Evolutionary conservation across 345 rosid genomes (phyloP).

Genomic region (Toxicodendron radicans): DNA sequence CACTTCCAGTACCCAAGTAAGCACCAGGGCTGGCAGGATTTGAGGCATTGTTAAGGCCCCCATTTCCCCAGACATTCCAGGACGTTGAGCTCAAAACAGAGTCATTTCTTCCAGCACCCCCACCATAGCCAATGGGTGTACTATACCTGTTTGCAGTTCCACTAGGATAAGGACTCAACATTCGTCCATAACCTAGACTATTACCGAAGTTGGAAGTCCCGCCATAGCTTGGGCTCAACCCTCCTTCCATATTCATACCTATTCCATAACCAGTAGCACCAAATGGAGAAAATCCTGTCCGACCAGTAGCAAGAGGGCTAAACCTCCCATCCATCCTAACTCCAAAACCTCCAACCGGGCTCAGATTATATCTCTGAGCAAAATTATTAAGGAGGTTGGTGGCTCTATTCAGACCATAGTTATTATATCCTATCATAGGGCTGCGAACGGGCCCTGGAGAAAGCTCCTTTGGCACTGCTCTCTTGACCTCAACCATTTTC

Average conservation of each 20-base stretch:
- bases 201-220: constrained; percentile 59
- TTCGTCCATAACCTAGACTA: constrained; percentile 64
- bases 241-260: constrained; percentile 69
- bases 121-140: constrained; percentile 67
- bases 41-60: constrained; percentile 41
- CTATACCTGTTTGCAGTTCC: constrained; percentile 62
- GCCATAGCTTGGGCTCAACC: constrained; percentile 57
- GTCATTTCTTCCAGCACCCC: constrained; percentile 51
- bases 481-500: constrained; percentile 97
- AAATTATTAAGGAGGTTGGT: constrained; percentile 68
- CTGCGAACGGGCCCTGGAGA: constrained; percentile 68
- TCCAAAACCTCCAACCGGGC: constrained; percentile 54
- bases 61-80: constrained; percentile 85
- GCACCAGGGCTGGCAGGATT: constrained; percentile 48
- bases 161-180: constrained; percentile 53
- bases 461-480: constrained; percentile 92
- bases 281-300: constrained; percentile 61
- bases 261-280: constrained; percentile 61
- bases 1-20: constrained; percentile 49
- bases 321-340: constrained; percentile 73
- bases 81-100: constrained; percentile 55
- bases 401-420: constrained; percentile 61
- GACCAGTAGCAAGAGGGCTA: constrained; percentile 66
- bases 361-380: constrained; percentile 64
- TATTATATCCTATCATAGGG: constrained; percentile 65